These are phyloP conservation scores for Sutorius australiensis DNA, from an alignment of 768 basidiomycete species.

Conservation along the genomic window DNA sequence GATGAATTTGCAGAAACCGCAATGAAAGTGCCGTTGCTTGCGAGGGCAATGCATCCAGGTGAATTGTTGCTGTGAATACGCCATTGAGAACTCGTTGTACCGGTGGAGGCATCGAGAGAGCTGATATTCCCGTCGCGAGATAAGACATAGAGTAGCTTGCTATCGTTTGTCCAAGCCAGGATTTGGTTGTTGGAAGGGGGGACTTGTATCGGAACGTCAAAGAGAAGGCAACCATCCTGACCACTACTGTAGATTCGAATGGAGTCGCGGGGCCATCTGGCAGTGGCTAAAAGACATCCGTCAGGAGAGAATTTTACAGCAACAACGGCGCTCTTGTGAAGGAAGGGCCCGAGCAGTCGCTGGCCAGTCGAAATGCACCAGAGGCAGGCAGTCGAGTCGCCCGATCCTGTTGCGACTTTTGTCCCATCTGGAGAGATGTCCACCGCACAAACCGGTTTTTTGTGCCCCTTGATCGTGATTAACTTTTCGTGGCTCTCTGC, in stretches of 20 bases:
- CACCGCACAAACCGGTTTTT: background rate
- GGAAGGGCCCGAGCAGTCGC: background rate
- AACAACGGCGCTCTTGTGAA: background rate
- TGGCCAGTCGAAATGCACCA: background rate
- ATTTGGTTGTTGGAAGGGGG: background rate
- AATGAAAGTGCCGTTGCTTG: background rate
- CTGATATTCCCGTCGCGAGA: background rate
- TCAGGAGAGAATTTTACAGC: background rate
- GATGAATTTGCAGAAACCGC: background rate
- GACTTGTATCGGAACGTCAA: background rate
- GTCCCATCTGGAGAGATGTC: background rate
- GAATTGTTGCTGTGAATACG: background rate
- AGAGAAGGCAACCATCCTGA: background rate
- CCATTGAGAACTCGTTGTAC: background rate
- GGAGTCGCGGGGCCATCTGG: background rate
- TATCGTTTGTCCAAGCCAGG: background rate
- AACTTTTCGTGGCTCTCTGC: background rate
- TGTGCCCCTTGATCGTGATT: background rate
- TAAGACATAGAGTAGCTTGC: background rate
- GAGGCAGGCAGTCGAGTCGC: background rate
- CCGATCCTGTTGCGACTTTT: background rate
- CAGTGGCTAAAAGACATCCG: background rate
- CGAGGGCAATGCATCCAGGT: background rate
- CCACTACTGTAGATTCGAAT: background rate
- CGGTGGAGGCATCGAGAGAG: background rate